Evolutionary conservation across 495 filamentous ascomycete species (phyloP).

Genomic region (Aspergillus ellipticus): DNA sequence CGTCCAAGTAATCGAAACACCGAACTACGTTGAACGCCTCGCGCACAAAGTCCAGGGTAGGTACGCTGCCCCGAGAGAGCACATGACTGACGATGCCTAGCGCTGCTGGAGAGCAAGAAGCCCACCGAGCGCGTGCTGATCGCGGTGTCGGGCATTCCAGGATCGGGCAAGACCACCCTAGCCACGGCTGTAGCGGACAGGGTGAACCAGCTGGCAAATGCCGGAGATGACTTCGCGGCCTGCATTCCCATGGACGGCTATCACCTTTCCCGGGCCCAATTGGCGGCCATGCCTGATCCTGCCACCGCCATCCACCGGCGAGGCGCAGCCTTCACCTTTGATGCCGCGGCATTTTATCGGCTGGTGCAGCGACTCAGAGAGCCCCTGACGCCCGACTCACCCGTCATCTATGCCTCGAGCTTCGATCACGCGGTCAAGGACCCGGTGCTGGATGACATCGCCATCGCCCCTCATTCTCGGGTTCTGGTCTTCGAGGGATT

Average conservation of each 20-base stretch:
- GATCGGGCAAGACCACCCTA: too few species aligned
- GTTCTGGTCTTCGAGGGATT: constrained; percentile 74
- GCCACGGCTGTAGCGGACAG: too few species aligned
- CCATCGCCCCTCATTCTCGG: constrained; percentile 50
- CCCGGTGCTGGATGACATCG: constrained; percentile 58
- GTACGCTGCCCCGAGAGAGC: too few species aligned
- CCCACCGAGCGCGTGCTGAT: too few species aligned
- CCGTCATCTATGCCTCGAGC: constrained; percentile 53
- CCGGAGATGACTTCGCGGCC: constrained; percentile 35
- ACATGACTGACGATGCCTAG: too few species aligned
- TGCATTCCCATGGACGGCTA: constrained; percentile 77
- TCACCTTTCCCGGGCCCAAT: constrained; percentile 71
- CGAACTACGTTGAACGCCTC: too few species aligned
- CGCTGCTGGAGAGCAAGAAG: too few species aligned
- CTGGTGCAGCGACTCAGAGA: constrained; percentile 55
- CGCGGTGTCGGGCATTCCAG: too few species aligned
- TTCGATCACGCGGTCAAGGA: constrained; percentile 83
- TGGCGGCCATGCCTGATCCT: constrained; percentile 72
- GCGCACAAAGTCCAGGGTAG: too few species aligned
- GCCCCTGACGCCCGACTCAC: constrained; percentile 46
- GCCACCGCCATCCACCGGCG: constrained; percentile 63
- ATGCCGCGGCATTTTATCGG: constrained; percentile 54
- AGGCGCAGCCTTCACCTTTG: constrained; percentile 82
- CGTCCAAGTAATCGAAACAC: too few species aligned
- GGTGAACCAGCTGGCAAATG: constrained; percentile 54